Evolutionary conservation across 257 asterid genomes (phyloP), one percentile per base, ranked within the genome.

Genomic region (Solanum appendiculatum): DNA sequence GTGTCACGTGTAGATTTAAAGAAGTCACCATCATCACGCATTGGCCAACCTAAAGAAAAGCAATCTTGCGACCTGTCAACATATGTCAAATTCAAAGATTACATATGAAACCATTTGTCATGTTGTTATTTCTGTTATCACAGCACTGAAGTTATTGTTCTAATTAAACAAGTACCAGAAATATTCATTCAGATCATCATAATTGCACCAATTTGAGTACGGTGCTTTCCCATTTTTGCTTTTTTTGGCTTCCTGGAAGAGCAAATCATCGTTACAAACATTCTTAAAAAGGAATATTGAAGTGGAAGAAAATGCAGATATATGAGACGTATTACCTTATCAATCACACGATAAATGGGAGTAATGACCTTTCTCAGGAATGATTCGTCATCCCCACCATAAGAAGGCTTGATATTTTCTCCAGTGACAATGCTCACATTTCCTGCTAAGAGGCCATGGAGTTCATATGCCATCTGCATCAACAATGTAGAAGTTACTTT

Each of bases 341-440:
- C 97, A 89, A 97, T 95, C 90, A 97, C 99, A 84, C 93, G 93
- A 90, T 97, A 95, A 81, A 97, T 94, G 85, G 99, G 99, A 16
- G 96, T 94, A 88, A 97, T 90, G 86, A 97, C 99, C 90, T 94
- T 95, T 85, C 96, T 90, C 89, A 97, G 90, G 90, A 97, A 97
- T 86, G 98, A 91, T 90, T 95, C 99, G 58, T 94, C 98, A 86
- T 94, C 98, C 88, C 99, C 99, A 85, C 99, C 98, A 87, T 95
- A 95, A 88, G 99, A 97, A 86, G 99, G 99, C 91, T 95, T 97
- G 90, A 97, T 95, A 88, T 97, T 97, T 92, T 96, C 99, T 83
- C 99, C 99, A 33, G 99, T 97, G 88, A 96, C 99, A 83, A 97
- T 92, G 95, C 99, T 97, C 80, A 97, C 99, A 89, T 95, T 97